Evolutionary conservation across 805 yeast genomes (phyloP), one percentile per base, ranked within the genome.

Genomic region (Candida ulmi): DNA sequence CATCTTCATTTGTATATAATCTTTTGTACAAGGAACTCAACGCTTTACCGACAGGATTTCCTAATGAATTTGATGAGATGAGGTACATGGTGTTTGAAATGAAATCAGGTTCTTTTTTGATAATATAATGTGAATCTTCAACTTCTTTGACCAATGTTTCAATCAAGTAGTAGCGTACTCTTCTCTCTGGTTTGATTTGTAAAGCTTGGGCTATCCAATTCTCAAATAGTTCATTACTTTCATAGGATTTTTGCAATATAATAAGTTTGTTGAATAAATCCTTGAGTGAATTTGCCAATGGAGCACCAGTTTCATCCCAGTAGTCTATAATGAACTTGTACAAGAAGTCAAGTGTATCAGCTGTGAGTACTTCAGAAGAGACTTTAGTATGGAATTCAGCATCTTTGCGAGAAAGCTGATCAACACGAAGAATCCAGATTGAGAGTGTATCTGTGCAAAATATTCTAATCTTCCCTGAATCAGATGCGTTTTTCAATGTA

Each of bases 281-380:
- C 39, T 68, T 72, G 38, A 86, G 57, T 0, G 95, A 80, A 52
- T 83, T 85, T 6, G 82, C 77, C 21, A 85, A 57, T 0, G 95
- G 80, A 2, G 84, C 77, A 5, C 83, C 80, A 2, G 85, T 73
- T 37, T 80, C 85, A 38, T 76, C 77, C 79, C 88, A 80, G 55
- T 74, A 79, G 47, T 80, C 88, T 29, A 81, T 60, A 12, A 83
- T 69, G 55, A 74, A 83, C 18, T 65, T 65, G 50, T 76, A 75
- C 2, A 78, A 39, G 21, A 58, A 55, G 33, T 46, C 47, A 6
- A 69, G 50, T 12, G 44, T 39, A 3, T 32, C 43, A 17, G 39
- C 41, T 8, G 54, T 39, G 9, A 60, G 33, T 15, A 52, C 35
- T 1, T 6, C 9, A 9, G 42, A 41, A 17, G 33, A 35, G 5